Conservation (phyloP, 2,329 filamentous ascomycete genomes). For the Xylaria arbuscula region DNA sequence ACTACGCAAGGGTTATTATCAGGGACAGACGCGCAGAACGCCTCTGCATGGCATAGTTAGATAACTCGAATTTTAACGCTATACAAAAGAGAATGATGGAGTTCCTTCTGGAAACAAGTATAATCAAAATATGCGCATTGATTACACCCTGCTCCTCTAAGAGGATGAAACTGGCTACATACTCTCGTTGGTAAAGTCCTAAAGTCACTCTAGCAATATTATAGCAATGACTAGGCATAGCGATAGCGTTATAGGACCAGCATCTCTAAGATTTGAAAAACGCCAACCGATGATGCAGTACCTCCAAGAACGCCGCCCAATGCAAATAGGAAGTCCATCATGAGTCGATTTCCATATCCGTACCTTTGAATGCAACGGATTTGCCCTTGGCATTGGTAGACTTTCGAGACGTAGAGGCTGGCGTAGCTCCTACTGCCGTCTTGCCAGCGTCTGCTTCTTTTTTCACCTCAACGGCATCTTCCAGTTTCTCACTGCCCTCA, state of each 20-base stretch:
- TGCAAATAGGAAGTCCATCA: conserved; percentile 38
- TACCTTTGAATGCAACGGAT: conserved; percentile 46
- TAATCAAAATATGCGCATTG: neutral
- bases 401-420: conserved; percentile 33
- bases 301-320: conserved; percentile 42
- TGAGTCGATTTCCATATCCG: conserved; percentile 37
- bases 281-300: conserved; percentile 25
- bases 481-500: conserved; percentile 41
- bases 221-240: neutral
- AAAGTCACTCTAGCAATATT: neutral
- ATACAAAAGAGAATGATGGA: no score
- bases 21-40: no score
- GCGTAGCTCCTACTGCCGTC: conserved; percentile 26
- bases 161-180: neutral
- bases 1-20: no score
- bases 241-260: neutral
- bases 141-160: neutral
- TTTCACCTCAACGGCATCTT: conserved; percentile 42
- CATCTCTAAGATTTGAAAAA: conserved; percentile 17
- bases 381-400: conserved; percentile 44
- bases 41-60: no score
- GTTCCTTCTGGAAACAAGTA: no score
- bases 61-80: no score
- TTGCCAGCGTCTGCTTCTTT: conserved; percentile 40
- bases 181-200: neutral